These are phyloP conservation scores for Ascodesmis nigricans DNA, from an alignment of 495 filamentous ascomycete species.

Conservation along the genomic window DNA sequence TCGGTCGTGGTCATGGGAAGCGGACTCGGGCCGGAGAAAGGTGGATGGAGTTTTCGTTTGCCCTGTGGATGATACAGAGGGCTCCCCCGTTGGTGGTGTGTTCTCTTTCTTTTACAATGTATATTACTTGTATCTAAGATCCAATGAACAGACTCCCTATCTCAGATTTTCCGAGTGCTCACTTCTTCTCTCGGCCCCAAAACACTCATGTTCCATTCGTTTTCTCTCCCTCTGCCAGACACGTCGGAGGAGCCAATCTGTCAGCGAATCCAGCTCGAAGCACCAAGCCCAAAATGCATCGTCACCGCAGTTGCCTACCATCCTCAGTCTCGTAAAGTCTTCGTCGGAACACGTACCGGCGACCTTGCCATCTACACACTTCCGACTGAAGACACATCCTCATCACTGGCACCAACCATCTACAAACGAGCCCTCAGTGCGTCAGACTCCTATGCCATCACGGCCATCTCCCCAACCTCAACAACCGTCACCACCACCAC, in stretches of 20 bases:
- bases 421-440: slow-evolving; percentile 24
- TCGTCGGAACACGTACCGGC: slow-evolving; percentile 49
- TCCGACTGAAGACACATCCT: slow-evolving; percentile 1
- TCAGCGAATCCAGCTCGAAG: neutral
- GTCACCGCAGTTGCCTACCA: slow-evolving; percentile 25
- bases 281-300: too few relatives aligned
- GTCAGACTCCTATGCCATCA: slow-evolving; percentile 50
- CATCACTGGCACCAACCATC: slow-evolving; percentile 15
- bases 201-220: slow-evolving; percentile 1
- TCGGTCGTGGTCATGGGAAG: slow-evolving; percentile 9
- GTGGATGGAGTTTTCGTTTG: slow-evolving; percentile 13
- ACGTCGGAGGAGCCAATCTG: slow-evolving; percentile 6
- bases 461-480: slow-evolving; percentile 16
- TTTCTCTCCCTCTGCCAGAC: neutral
- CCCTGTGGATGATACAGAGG: too few relatives aligned
- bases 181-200: slow-evolving; percentile 9
- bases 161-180: slow-evolving; percentile 14
- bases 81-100: too few relatives aligned
- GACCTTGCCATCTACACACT: slow-evolving; percentile 33
- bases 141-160: too few relatives aligned
- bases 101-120: too few relatives aligned
- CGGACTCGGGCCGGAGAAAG: slow-evolving; percentile 10
- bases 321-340: slow-evolving; percentile 24
- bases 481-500: slow-evolving; percentile 1
- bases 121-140: too few relatives aligned